Base-by-base conservation (phyloP, 805 yeast genomes). In the Myxozyma kluyveri region DNA sequence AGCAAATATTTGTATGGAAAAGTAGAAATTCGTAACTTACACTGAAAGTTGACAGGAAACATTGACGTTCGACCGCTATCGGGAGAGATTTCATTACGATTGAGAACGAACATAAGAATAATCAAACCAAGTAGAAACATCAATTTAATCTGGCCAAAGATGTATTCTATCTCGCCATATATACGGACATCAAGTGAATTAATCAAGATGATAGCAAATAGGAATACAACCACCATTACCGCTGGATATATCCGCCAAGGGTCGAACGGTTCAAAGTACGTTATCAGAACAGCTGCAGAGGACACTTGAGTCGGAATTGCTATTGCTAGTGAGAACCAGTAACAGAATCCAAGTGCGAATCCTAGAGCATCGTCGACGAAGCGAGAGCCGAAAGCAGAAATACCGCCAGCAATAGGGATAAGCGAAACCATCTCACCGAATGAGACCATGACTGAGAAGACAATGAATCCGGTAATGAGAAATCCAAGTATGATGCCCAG, bases 221-320 rank as follows among this genome's bases (percentile, higher is more conserved):
- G 51, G 35, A 85, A 72, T 53, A 83, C 76, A 14, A 87, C 72
- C 0, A 87, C 76, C 71, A 88, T 87, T 14, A 84, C 88, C 2
- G 88, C 86, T 0, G 81, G 75, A 9, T 76, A 69, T 2, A 72
- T 69, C 5, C 75, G 72, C 0, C 83, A 77, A 7, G 82, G 71
- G n/a, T 78, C 63, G 39, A 85, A 68, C 37, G 73, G 65, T 1
- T 81, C 76, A 64, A 81, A 88, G 63, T 81, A 88, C 41, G 85
- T 77, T 40, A 88, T 69, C 82, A 87, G 78, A 27, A 88, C 82
- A 0, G 88, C 80, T 18, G 87, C 84, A 0, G 95, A 95, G 10
- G 88, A 84, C 2, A 88, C 76, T 63, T 87, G 95, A 0, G 90
- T 80, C 0, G 95, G 89, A 54, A 86, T 70, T 0, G 88, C 88